Base-by-base conservation (phyloP, 768 basidiomycete genomes). In the Leccinum pellstonianum region DNA sequence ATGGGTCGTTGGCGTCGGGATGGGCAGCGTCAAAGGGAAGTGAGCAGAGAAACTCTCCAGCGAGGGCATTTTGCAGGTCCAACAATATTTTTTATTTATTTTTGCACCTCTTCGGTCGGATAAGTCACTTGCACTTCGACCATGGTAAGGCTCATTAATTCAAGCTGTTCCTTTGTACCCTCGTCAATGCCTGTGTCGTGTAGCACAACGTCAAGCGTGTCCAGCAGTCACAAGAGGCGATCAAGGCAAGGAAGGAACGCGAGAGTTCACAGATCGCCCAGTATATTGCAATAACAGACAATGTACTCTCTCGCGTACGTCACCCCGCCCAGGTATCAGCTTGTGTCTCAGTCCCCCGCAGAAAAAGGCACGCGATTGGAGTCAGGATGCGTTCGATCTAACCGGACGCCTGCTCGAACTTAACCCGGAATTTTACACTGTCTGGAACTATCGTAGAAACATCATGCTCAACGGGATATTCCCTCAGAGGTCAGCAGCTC, bases 381-480 rank as follows among this genome's bases (percentile, higher is more conserved):
- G 86, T 60, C 70, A 74, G 29, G 88, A 89, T n/a, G 85, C 92
- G 0, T 83, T 98, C 37, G 79, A 83, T n/a, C 75, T 89, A 46
- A 96, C 95, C 1, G 86, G 87, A 15, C 80, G 78, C 27, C 73
- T 98, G 23, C 84, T 99, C 9, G 85, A 86, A 54, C 66, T 90
- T 46, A 98, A 98, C 69, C 95, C 96, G 3, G 97, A 99, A 75
- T 94, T 94, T 70, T 97, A 97, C 73, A 95, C 96, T 2, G 78
- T 91, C 38, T 98, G 97, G 97, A 96, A 97, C 74, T 95, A 94
- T 75, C 82, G 97, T 50, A 80, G 96, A 33, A 80, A 84, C 55
- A 94, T 97, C 61, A 75, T 96, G 19, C 70, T 87, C 43, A 77
- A 84, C 23, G 89, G 89, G 3, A 72, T 91, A 49, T 94, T 96